Evolutionary conservation across 2,329 filamentous ascomycete species (phyloP), one percentile per base, ranked within the genome.

Genomic region (Fusarium praegraminearum): DNA sequence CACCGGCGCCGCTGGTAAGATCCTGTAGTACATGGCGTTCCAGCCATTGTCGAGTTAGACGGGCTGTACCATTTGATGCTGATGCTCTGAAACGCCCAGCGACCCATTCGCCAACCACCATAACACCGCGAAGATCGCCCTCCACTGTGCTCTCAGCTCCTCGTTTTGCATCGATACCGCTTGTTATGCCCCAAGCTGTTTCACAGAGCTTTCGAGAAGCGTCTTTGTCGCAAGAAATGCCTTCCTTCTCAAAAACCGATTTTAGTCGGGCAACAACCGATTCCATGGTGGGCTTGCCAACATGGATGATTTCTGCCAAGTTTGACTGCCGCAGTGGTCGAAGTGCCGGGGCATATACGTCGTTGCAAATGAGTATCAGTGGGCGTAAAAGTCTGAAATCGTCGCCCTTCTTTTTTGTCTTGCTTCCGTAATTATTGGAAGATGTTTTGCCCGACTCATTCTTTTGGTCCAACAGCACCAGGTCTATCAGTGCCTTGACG

Each of bases 291-390:
- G 96, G 94, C 73, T 96, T 96, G 49, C 95, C 93, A 35, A 97
- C 91, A 76, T 97, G 94, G 24, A 99, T 90, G 40, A 98, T 90
- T 78, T 99, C 96, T 0, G 95, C 96, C 51, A 96, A 82, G 8
- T 85, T 89, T 0, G 93, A 94, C 69, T 95, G 92, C n/a, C 96
- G 89, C 10, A 99, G 84, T 0, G 93, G 94, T 30, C 94, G 88
- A 41, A 99, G 85, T 22, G 94, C 93, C 6, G 95, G 90, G 72
- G 97, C 94, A 76, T 99, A 99, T 1, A 98, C 89, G 78, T 99
- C 97, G 75, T 99, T 99, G 83, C 96, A 99, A 73, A 99, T 96
- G 49, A 99, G 84, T 52, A 99, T 93, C 32, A 99, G 84, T 0
- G 96, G 96, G 46, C 96, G 87, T 80, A 97, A 87, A 66, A 98